Percentiles rank a stretch among this genome's conserved stretches.
Conservation (phyloP, 2,329 filamentous ascomycete genomes). For the Alternaria sp. region DNA sequence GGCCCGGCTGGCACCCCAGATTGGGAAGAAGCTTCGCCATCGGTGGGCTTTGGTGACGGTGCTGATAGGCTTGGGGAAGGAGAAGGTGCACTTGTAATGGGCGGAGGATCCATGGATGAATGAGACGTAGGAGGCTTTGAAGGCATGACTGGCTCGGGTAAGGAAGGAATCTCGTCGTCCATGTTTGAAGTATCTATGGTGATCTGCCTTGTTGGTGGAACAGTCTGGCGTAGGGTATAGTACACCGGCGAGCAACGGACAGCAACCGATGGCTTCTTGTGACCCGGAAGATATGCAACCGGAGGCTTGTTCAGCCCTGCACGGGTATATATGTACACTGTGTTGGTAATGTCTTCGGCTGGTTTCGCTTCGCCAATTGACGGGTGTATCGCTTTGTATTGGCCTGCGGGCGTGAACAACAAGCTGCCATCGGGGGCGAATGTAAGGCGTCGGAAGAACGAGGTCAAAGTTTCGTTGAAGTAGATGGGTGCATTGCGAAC, state of each 20-base stretch:
- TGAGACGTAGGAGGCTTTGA: constrained; percentile 65
- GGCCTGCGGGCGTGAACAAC: constrained; percentile 91
- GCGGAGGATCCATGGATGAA: constrained; percentile 84
- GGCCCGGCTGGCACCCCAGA: constrained; percentile 59
- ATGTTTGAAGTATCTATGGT: constrained; percentile 91
- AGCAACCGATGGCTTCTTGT: constrained; percentile 97
- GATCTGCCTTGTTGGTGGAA: constrained; percentile 81
- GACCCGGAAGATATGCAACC: constrained; percentile 91
- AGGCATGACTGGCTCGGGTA: constrained; percentile 80
- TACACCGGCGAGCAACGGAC: constrained; percentile 92
- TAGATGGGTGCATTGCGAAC: constrained; percentile 89
- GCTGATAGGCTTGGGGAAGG: constrained; percentile 60
- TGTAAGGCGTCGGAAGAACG: constrained; percentile 91
- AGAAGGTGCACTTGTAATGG: constrained; percentile 64
- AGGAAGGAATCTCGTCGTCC: constrained; percentile 81
- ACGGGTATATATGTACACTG: constrained; percentile 96
- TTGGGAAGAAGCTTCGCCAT: constrained; percentile 63
- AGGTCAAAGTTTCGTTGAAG: constrained; percentile 94
- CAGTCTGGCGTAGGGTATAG: constrained; percentile 76
- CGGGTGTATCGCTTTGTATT: constrained; percentile 83
- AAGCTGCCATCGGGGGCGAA: constrained; percentile 96
- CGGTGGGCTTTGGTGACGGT: constrained; percentile 60
- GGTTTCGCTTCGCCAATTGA: constrained; percentile 74
- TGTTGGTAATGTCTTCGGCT: constrained; percentile 89
- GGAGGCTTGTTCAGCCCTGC: constrained; percentile 97